Evolutionary conservation across 2,329 filamentous ascomycete genomes (phyloP), one percentile per base, ranked within the genome.

Genomic region (Penicillium hordei): DNA sequence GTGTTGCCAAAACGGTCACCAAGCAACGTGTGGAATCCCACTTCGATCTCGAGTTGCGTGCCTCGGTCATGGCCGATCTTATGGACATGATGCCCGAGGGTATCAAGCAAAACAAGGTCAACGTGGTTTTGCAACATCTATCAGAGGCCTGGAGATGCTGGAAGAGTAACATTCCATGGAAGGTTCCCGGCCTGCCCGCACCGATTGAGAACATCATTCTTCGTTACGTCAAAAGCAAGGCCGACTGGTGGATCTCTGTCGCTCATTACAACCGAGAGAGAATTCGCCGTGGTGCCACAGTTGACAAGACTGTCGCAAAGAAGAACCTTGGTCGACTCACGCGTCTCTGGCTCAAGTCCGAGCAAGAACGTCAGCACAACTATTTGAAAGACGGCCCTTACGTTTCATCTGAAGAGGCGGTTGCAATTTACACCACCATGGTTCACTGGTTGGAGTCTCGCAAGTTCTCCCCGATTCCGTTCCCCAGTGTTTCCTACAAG

Each of bases 51-150:
- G 94, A 99, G 77, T 86, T 99, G 50, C 91, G 94, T 70, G 95
- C 95, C 17, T 97, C 94, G 0, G 94, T 99, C 64, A 99, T 99
- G 93, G 92, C 93, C 44, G 94, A 99, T 77, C 81, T 99, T 50
- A 97, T 97, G 90, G 94, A 99, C 71, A 99, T 99, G 95, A 99
- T 99, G 94, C 94, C 94, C 0, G 95, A 99, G 74, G 94, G 94
- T 65, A 97, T 99, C 79, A 97, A 97, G 76, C 94, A 99, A 74
- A 99, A 94, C 81, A 99, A 99, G 79, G 92, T 99, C 75, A 96
- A 99, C 76, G 96, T 93, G 1, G 93, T 99, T 44, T 81, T 99
- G 53, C 94, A 97, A 71, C 95, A 99, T 82, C 79, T 99, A 42
- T 97, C 93, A 0, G 94, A 99, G 79, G 94, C 94, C 15, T 99